Base-by-base conservation (phyloP, 2,329 filamentous ascomycete species). In the Waltergamsia citrina region DNA sequence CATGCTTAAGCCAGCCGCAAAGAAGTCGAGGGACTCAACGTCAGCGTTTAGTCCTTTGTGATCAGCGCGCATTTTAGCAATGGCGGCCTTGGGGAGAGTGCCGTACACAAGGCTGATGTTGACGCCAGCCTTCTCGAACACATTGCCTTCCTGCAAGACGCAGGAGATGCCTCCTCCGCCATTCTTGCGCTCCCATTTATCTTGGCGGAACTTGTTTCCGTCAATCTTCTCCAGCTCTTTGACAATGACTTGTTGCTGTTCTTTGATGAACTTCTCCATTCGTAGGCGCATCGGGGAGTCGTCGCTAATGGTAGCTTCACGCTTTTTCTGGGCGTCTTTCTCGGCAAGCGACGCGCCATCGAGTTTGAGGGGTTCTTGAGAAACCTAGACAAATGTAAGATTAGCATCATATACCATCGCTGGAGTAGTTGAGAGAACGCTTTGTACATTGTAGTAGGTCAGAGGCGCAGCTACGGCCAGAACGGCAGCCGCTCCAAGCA, bases 51-150 rank as follows among this genome's bases (percentile, higher is more conserved):
- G 75, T 29, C 83, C 90, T 65, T 93, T 94, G 69, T 96, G 92
- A 59, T 96, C 87, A 37, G 78, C 85, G 34, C 85, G 78, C 92
- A 98, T 96, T 62, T 87, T 87, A 49, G 80, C 73, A 44, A 98
- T 94, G 20, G 86, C 92, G 1, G 85, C 71, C 49, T 85, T 81
- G 22, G 88, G 88, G 3, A 98, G 71, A 31, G 80, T 83, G 40
- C 92, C 92, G 54, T 98, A 96, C 32, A 98, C 92, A 41, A 96
- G 78, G 37, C 85, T 93, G 51, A 90, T 88, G 52, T 94, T 94
- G 39, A 96, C 87, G 20, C 92, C 92, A 29, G 85, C 92, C 63
- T 98, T 98, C 59, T 98, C 92, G 51, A 98, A 98, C 33, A 95
- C 86, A 41, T 93, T 90, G 45, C 92, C 88, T 44, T 95, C 87